Base-by-base conservation (phyloP, 495 filamentous ascomycete genomes). In the Bryoglossum gracile region DNA sequence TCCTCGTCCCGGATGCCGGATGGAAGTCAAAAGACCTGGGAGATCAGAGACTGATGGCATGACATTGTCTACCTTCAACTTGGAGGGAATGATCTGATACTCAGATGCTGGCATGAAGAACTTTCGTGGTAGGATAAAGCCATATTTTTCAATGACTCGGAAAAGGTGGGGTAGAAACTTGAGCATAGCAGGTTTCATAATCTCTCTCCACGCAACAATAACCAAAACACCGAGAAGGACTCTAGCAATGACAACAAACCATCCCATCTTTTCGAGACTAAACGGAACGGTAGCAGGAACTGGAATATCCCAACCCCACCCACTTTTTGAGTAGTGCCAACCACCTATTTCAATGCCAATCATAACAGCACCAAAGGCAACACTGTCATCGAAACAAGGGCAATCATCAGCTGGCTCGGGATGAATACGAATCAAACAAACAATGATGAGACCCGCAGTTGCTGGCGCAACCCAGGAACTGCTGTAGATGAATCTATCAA, bases 381-480 rank as follows among this genome's bases (percentile, higher is more conserved):
- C 87, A 55, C 86, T 90, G 68, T 98, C 92, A 63, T 98, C 92
- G 62, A 94, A 98, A 61, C 92, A 98, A 13, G 92, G 92, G 57
- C 92, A 98, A 62, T 95, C 85, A 63, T 98, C 92, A 0, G 89
- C 92, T 2, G 92, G 92, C 55, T 98, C 92, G 1, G 92, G 92
- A 64, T 98, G 91, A 16, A 95, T 78, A 38, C 92, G 80, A 25
- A 97, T 84, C 21, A 95, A 67, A 23, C 83, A 62, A 23, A 92
- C 65, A 22, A 94, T 81, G 2, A 81, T 55, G 13, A 89, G 54
- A 3, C 82, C 71, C 16, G 84, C 64, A 13, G 80, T 60, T 8
- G 81, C 59, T 0, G 86, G 76, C 13, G 78, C 77, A 14, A 68
- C 61, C 68, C 75, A 81, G 21, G 65, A 62, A 43, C 73, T 76